These are phyloP conservation scores for Mycosphaerella sp. DNA, from an alignment of 2,329 filamentous ascomycete species.

Conservation along the genomic window DNA sequence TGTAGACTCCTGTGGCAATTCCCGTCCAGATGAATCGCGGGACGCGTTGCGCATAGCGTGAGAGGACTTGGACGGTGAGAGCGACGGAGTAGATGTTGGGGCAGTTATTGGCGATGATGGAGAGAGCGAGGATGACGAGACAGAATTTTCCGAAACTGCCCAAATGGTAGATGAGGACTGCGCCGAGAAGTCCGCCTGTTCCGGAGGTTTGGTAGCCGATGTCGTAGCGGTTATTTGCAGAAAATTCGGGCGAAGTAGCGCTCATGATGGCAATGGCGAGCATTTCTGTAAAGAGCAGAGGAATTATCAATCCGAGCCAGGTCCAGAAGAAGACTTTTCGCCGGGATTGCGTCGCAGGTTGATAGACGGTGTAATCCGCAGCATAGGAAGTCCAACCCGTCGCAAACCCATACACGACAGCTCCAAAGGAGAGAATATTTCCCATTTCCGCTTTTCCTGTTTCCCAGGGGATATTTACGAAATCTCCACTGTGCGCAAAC, in stretches of 20 bases:
- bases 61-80: constrained; percentile 60
- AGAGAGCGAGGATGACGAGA: constrained; percentile 40
- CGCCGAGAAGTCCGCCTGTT: constrained; percentile 61
- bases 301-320: constrained; percentile 61
- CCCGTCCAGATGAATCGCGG: constrained; percentile 64
- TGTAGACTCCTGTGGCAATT: constrained; percentile 56
- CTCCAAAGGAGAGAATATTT: constrained; percentile 57
- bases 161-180: constrained; percentile 56
- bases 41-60: constrained; percentile 51
- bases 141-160: constrained; percentile 69
- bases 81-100: constrained; percentile 57
- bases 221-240: constrained; percentile 49
- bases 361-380: constrained; percentile 75
- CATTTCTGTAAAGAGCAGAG: constrained; percentile 67
- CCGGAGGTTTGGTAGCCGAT: constrained; percentile 51
- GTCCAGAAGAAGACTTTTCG: constrained; percentile 62
- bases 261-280: constrained; percentile 65
- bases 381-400: constrained; percentile 70
- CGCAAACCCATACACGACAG: constrained; percentile 61
- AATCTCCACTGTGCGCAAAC: constrained; percentile 61
- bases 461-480: constrained; percentile 55
- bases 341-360: constrained; percentile 55
- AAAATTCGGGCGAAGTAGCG: constrained; percentile 50
- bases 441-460: constrained; percentile 54
- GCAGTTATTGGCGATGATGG: constrained; percentile 43